A percentile compares a stretch with the other conserved stretches of the same genome.
phyloP scores from a whole-genome alignment of 352 stramenopile genomes.

The Globisporangium irregulare region DNA sequence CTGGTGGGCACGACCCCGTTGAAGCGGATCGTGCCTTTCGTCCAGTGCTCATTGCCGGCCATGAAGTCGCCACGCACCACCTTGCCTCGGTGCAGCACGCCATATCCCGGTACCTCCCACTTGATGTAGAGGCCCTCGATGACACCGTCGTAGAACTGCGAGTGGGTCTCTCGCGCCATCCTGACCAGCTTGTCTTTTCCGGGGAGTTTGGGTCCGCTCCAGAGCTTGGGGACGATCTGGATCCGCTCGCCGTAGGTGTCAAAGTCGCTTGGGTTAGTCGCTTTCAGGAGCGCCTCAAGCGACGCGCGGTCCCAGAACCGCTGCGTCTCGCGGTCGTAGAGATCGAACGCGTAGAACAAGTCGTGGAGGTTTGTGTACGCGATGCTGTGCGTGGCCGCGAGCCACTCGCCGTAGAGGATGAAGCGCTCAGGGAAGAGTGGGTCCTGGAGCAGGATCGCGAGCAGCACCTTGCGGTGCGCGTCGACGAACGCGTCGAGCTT shows the following conservation, averaged over 20 bases:
- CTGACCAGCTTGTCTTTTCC: conserved; percentile 26
- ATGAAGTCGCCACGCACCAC: conserved; percentile 69
- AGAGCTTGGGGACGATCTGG: conserved; percentile 43
- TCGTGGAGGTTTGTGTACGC: conserved; percentile 62
- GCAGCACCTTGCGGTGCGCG: conserved; percentile 35
- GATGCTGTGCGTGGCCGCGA: conserved; percentile 77
- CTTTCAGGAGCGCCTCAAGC: conserved; percentile 30
- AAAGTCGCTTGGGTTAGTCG: not conserved
- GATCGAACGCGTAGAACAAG: conserved; percentile 78
- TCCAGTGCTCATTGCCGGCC: conserved; percentile 63
- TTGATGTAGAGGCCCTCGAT: conserved; percentile 60
- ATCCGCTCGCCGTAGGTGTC: conserved; percentile 20
- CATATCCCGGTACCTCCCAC: conserved; percentile 35
- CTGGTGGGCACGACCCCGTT: conserved; percentile 26
- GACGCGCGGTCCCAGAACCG: conserved; percentile 42
- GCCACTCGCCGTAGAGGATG: conserved; percentile 83
- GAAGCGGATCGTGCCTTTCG: conserved; percentile 33
- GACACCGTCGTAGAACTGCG: conserved; percentile 42
- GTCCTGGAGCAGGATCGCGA: conserved; percentile 42
- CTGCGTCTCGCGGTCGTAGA: conserved; percentile 60
- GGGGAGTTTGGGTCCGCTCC: conserved; percentile 30
- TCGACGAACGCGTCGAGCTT: conserved; percentile 59
- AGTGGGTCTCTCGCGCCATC: conserved; percentile 39
- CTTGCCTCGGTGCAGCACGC: conserved; percentile 52
- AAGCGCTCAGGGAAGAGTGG: conserved; percentile 57